A percentile compares a stretch with the other conserved stretches of the same genome.
These are phyloP conservation scores for Entomortierella lignicola DNA, from an alignment of 192 early-diverging fungal genomes.

Conservation along the genomic window DNA sequence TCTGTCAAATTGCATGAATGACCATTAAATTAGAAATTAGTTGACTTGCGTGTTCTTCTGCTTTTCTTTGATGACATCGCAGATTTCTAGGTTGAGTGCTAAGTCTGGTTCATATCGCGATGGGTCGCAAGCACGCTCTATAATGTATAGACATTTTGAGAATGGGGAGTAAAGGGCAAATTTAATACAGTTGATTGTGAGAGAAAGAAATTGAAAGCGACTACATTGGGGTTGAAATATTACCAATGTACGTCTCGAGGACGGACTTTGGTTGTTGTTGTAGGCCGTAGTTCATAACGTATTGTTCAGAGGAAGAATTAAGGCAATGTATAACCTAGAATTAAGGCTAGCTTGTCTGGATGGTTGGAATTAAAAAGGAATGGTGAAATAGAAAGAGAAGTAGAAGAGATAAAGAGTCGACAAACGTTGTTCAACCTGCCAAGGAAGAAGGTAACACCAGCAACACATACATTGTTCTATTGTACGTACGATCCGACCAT, in stretches of 20 bases:
- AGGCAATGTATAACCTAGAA: neutral
- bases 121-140: slow-evolving; percentile 85
- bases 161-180: neutral
- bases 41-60: slow-evolving; percentile 79
- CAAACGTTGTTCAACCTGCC: too few species aligned
- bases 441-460: too few species aligned
- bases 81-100: slow-evolving; percentile 93
- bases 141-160: neutral
- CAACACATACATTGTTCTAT: too few species aligned
- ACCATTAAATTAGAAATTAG: too few species aligned
- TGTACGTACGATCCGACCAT: too few species aligned
- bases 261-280: slow-evolving; percentile 50
- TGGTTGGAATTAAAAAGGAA: too few species aligned
- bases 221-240: neutral
- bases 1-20: neutral
- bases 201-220: neutral
- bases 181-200: neutral
- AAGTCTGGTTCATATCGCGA: slow-evolving; percentile 82
- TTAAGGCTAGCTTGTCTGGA: too few species aligned
- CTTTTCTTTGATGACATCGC: slow-evolving; percentile 94
- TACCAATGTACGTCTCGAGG: slow-evolving; percentile 50
- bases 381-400: too few species aligned
- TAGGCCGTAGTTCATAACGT: slow-evolving; percentile 39
- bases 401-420: too few species aligned
- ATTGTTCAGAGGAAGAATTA: neutral